Evolutionary conservation across 1,284 basidiomycete genomes (phyloP).

Genomic region (Melampsora americana): DNA sequence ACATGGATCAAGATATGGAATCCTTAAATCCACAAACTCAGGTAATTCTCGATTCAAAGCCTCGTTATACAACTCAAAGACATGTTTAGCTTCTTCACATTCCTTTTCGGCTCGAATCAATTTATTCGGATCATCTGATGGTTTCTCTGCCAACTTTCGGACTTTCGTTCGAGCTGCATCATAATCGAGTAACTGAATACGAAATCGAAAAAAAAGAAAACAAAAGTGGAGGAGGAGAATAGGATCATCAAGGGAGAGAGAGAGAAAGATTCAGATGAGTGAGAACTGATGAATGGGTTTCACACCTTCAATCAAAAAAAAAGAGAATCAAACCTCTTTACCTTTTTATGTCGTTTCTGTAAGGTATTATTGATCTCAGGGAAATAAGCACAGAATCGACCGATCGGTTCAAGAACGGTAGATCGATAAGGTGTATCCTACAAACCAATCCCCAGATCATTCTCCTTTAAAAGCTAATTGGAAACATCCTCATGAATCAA

Average conservation of each 20-base stretch:
- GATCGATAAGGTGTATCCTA: conserved; percentile 91
- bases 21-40: conserved; percentile 84
- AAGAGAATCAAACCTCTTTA: too few relatives aligned
- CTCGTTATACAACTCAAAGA: conserved; percentile 88
- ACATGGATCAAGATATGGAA: conserved; percentile 95
- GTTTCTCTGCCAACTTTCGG: conserved; percentile 87
- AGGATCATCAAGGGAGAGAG: background rate
- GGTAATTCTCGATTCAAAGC: conserved; percentile 89
- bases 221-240: conserved; percentile 23
- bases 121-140: conserved; percentile 85
- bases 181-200: conserved; percentile 83
- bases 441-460: background rate
- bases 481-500: background rate
- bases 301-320: background rate
- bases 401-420: conserved; percentile 84
- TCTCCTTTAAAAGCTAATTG: background rate
- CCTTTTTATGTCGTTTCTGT: conserved; percentile 93
- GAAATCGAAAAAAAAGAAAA: too few relatives aligned
- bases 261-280: conserved; percentile 9
- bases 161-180: conserved; percentile 84
- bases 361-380: conserved; percentile 92
- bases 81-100: conserved; percentile 84
- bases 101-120: conserved; percentile 87
- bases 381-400: conserved; percentile 94
- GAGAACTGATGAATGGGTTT: background rate